Evolutionary conservation across 179 eudicot species (phyloP).

Genomic region (Silene coronaria): DNA sequence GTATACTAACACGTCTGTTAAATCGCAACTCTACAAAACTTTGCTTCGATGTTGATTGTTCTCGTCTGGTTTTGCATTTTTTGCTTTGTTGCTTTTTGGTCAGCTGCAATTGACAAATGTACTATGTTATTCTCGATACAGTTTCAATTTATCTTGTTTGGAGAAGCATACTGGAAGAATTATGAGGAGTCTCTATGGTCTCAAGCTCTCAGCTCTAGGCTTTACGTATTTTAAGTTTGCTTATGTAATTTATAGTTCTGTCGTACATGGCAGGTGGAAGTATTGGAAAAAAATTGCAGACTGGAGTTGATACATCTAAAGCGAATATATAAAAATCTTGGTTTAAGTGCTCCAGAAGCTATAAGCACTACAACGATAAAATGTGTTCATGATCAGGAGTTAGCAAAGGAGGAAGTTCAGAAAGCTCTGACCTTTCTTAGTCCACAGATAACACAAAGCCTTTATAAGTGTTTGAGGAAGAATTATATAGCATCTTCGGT

Average conservation of each 20-base stretch:
- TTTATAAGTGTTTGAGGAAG: constrained; percentile 51
- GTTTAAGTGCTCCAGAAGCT: constrained; percentile 25
- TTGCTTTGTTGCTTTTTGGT: too few species aligned
- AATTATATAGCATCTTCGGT: constrained; percentile 33
- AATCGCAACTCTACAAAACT: too few species aligned
- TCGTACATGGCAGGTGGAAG: constrained; percentile 50
- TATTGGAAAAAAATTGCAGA: constrained; percentile 47
- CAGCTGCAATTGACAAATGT: too few species aligned
- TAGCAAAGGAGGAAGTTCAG: constrained; percentile 29
- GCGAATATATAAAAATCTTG: constrained; percentile 41
- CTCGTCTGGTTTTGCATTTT: too few species aligned
- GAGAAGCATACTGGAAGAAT: not conserved
- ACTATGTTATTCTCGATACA: too few species aligned
- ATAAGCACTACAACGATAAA: constrained; percentile 12
- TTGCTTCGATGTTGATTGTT: too few species aligned
- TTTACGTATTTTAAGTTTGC: not conserved
- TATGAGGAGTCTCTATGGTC: not conserved
- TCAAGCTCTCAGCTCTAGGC: not conserved
- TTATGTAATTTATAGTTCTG: not conserved
- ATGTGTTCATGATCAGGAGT: constrained; percentile 19
- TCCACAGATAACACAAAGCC: constrained; percentile 38
- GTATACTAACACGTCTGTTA: too few species aligned
- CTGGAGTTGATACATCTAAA: constrained; percentile 47
- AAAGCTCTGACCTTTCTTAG: constrained; percentile 32
- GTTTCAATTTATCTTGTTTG: not conserved